A percentile compares a stretch with the other conserved stretches of the same genome.
Conservation (phyloP, 176 grass and related monocot genomes). For the Eragrostis nindensis region DNA sequence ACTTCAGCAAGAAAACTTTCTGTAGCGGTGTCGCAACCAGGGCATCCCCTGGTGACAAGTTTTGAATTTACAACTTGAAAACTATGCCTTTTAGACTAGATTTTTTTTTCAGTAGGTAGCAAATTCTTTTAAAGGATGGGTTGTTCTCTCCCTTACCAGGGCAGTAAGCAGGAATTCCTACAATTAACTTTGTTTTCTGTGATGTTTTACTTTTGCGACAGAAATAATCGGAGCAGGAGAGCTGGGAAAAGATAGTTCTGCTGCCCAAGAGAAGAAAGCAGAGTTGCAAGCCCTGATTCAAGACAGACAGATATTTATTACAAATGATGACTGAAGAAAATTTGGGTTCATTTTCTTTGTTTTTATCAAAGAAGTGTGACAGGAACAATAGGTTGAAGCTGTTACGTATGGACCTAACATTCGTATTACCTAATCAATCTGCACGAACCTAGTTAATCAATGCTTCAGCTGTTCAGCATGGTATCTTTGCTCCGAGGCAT, state of each 20-base stretch:
- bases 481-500: too few species aligned
- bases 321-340: not conserved
- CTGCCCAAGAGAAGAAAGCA: not conserved
- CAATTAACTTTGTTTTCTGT: not conserved
- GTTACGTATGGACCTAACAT: too few species aligned
- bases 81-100: not conserved
- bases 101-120: not conserved
- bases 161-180: not conserved
- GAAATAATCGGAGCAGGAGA: not conserved
- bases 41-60: not conserved
- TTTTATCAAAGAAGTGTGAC: not conserved
- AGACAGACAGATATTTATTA: not conserved
- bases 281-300: not conserved
- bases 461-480: not conserved
- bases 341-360: not conserved
- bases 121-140: not conserved
- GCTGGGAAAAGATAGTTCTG: not conserved
- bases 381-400: not conserved
- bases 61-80: not conserved
- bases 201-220: not conserved
- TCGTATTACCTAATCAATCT: too few species aligned
- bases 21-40: not conserved
- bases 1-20: not conserved
- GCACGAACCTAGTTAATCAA: too few species aligned
- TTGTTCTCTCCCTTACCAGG: not conserved